Evolutionary conservation across 1,284 basidiomycete species (phyloP).

Genomic region (Chondrostereum purpureum): DNA sequence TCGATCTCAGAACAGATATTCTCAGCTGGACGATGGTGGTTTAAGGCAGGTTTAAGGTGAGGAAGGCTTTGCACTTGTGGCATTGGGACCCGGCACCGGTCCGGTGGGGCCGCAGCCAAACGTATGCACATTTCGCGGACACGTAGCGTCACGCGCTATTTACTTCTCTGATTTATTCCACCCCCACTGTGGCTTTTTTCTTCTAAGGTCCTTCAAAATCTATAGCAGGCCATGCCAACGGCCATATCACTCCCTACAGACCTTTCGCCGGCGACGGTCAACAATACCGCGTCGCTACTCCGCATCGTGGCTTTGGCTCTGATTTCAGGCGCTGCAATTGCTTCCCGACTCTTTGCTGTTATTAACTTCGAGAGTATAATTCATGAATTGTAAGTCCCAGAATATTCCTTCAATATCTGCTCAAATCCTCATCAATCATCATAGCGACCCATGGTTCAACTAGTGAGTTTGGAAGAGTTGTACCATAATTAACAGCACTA

Average conservation of each 20-base stretch:
- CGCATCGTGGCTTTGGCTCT: conserved; percentile 81
- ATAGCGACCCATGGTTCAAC: conserved; percentile 96
- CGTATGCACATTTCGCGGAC: too few relatives aligned
- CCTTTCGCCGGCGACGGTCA: conserved; percentile 63
- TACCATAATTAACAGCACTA: too few relatives aligned
- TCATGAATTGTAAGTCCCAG: conserved; percentile 97
- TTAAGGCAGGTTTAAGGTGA: too few relatives aligned
- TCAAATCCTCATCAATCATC: conserved; percentile 6
- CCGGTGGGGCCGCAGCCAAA: too few relatives aligned
- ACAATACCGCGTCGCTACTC: conserved; percentile 79
- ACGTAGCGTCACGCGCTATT: too few relatives aligned
- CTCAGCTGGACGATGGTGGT: too few relatives aligned
- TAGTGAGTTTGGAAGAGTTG: conserved; percentile 55
- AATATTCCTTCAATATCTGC: conserved; percentile 18
- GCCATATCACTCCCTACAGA: conserved; percentile 66
- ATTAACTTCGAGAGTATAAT: conserved; percentile 99
- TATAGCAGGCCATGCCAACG: conserved; percentile 59
- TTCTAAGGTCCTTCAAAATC: too few relatives aligned
- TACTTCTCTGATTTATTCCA: too few relatives aligned
- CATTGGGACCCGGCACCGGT: too few relatives aligned
- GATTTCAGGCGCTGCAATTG: conserved; percentile 90
- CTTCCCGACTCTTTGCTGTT: conserved; percentile 95
- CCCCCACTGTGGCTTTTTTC: too few relatives aligned
- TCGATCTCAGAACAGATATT: too few relatives aligned
- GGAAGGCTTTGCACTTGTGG: too few relatives aligned